Evolutionary conservation across 805 yeast species (phyloP), one percentile per base, ranked within the genome.

Genomic region (Lachancea fermentati): DNA sequence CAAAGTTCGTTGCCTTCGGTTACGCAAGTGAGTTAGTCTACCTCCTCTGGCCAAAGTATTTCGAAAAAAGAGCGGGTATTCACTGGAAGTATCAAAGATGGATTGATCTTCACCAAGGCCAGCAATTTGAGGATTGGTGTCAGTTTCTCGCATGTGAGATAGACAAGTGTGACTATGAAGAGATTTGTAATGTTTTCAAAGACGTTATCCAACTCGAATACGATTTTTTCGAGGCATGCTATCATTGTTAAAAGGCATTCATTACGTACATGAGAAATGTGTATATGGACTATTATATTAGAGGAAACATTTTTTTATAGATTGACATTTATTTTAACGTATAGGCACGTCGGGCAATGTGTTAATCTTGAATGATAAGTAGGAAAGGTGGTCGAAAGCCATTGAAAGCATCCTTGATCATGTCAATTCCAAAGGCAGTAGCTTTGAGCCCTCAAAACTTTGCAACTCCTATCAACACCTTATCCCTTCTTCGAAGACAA

Each of bases 71-170:
- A 2, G 40, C 49, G 1, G 50, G 60, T 33, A 52, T 74, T 28
- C 62, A 61, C 13, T 73, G 69, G 64, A 72, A 69, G 43, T 58
- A 68, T 43, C 65, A 68, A 34, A 75, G 71, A 39, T 75, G 80
- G 79, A 67, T 75, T 30, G 65, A 55, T 32, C 54, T 75, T 34
- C 79, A 75, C 45, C 68, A 71, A 45, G 79, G 79, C 2, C 57
- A 55, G 3, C 71, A 52, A 5, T 75, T 75, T 41, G 57, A 63
- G 31, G 50, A 44, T 2, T 75, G 79, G 79, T 69, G 69, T 11
- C 44, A 57, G 3, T 73, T 75, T 44, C 55, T 75, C 28, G 57
- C 52, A 37, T 39, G 42, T 2, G 77, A 74, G 47, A 73, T 73
- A 5, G 63, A 71, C 28, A 49, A 54, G 33, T 53, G 47, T 33